Conservation (phyloP, 2,329 filamentous ascomycete genomes). For the Alternaria longipes region DNA sequence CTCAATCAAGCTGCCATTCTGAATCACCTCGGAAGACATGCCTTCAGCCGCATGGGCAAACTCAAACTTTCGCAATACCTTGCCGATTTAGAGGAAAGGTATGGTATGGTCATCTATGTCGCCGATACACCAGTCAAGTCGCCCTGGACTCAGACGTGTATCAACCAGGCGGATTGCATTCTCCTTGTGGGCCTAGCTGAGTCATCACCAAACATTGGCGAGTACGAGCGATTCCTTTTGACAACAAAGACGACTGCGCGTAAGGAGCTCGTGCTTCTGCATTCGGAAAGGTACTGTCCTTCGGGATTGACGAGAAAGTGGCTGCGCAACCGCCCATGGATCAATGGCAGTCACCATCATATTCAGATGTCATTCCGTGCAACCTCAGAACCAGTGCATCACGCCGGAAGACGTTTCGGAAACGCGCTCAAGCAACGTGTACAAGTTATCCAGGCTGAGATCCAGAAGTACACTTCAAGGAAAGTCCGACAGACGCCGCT, state of each 20-base stretch:
- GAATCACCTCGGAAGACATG: constrained; percentile 93
- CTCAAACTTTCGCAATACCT: constrained; percentile 94
- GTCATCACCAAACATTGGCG: constrained; percentile 86
- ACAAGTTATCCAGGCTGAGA: constrained; percentile 93
- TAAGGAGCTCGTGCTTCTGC: constrained; percentile 89
- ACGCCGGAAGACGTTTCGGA: constrained; percentile 79
- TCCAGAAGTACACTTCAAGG: constrained; percentile 97
- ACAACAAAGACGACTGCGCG: constrained; percentile 97
- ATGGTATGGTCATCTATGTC: constrained; percentile 92
- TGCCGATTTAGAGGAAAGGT: constrained; percentile 96
- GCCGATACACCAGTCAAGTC: constrained; percentile 97
- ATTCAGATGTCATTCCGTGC: constrained; percentile 92
- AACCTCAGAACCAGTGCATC: constrained; percentile 78
- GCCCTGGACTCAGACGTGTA: constrained; percentile 98
- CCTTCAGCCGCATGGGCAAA: constrained; percentile 97
- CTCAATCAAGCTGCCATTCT: constrained; percentile 93
- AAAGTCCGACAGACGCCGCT: constrained; percentile 86
- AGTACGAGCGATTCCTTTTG: constrained; percentile 94
- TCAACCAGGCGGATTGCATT: constrained; percentile 95
- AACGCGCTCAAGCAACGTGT: constrained; percentile 90
- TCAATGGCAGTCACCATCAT: constrained; percentile 97
- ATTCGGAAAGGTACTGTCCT: constrained; percentile 85
- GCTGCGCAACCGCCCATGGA: constrained; percentile 91
- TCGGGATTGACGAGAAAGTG: constrained; percentile 87
- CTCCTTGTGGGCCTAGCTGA: constrained; percentile 91